Conservation (phyloP, 2,329 filamentous ascomycete genomes). For the Botrytis medusae region DNA sequence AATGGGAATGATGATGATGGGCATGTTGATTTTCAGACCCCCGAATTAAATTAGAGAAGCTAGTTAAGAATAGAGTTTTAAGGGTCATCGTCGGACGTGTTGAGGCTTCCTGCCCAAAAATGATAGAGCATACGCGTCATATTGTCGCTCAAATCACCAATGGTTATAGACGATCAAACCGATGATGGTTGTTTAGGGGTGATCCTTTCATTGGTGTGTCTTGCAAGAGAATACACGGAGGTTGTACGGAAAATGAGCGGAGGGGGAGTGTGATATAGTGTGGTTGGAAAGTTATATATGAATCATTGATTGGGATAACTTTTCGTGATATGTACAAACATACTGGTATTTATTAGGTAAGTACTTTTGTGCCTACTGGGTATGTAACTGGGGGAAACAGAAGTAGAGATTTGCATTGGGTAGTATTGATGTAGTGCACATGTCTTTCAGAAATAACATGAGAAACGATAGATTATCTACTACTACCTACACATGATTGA, state of each 20-base stretch:
- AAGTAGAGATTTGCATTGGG: neutral
- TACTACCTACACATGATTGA: neutral
- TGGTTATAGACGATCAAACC: neutral
- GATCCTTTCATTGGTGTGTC: neutral
- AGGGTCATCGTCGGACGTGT: neutral
- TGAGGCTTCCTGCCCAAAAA: neutral
- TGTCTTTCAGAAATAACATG: neutral
- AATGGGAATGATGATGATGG: neutral
- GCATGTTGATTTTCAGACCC: neutral
- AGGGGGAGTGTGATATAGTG: neutral
- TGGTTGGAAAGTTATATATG: neutral
- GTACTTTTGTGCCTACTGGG: rapidly evolving
- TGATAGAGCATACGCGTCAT: neutral
- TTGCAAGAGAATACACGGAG: neutral
- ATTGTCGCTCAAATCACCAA: no score
- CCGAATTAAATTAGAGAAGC: neutral
- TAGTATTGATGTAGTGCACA: neutral
- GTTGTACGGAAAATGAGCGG: neutral
- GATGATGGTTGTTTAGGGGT: neutral
- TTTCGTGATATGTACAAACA: neutral
- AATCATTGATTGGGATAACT: neutral
- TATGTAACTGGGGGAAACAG: neutral
- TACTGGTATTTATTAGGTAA: no score
- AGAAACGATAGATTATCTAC: neutral
- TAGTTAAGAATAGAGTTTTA: neutral